Base-by-base conservation (phyloP, 805 yeast species). In the Priceomyces haplophilus region DNA sequence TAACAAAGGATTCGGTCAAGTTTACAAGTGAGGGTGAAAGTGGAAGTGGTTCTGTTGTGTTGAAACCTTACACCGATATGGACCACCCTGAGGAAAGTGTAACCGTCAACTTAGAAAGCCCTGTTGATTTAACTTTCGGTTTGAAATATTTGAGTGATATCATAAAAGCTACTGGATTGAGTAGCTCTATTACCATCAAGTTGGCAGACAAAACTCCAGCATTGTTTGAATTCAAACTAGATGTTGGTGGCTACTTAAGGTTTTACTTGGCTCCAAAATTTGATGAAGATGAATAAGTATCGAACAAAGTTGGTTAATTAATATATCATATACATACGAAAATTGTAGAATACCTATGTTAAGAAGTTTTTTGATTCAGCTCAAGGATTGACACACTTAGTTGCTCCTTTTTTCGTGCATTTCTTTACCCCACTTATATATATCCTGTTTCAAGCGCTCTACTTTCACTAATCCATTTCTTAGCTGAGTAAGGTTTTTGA, bases 231-330 rank as follows among this genome's bases (percentile, higher is more conserved):
- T 93, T 84, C 72, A 85, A 84, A 67, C 75, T 93, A 61, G 83
- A 88, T 49, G 73, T 65, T 24, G 85, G 91, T 65, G 99, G 99
- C 42, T 87, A 88, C 68, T 75, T 93, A 64, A 84, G 96, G 64
- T 93, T 86, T 79, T 93, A 87, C 79, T 78, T 93, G 65, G 99
- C 99, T 55, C 99, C 99, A 46, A 91, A 93, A 77, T 88, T 93
- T 63, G 96, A 86, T 52, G 98, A 90, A 50, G 96, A 87, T 50
- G 93, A 86, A 30, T 41, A 23, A 35, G 15, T 31, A 23, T 21
- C 20, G 20, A 34, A 13, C 10, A 17, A n/a, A 21, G 24, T 34
- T 8, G 37, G 7, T 15, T 34, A 19, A 16, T 34, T 34, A 34
- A 19, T 34, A 12, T 12, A 34, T 19, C 18, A 6, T n/a, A 34